Evolutionary conservation across 2,329 filamentous ascomycete genomes (phyloP), one percentile per base, ranked within the genome.

Genomic region (Decorospora gaudefroyi): DNA sequence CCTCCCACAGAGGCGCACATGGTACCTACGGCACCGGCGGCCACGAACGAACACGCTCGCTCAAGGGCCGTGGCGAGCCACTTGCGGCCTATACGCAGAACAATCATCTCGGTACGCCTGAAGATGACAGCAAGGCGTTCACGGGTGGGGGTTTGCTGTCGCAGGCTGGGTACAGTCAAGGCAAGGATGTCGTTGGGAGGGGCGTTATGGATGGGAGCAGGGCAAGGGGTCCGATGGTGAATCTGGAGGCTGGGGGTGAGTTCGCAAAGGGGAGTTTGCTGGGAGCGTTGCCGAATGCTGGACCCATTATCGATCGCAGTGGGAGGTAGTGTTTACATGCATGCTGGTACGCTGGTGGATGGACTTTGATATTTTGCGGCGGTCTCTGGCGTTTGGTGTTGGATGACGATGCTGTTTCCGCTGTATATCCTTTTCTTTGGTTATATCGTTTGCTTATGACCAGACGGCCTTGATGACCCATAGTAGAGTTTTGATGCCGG

Each of bases 191-290:
- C 5, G 62, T 65, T n/a, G 74, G 74, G 3, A 65, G 71, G 38
- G 75, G 74, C 2, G 73, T 76, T 11, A 72, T 74, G 62, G 73
- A 74, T 53, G 74, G 72, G 8, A 69, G 67, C 12, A 70, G 68
- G 39, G 74, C 74, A 12, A 68, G 59, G 36, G 73, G 73, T 2
- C 75, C 75, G 1, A 68, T 78, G 69, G 47, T 78, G 6, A 70
- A 77, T 50, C 52, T 75, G 13, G 64, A 64, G 15, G 72, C 71
- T 19, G 64, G 69, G 35, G 68, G 68, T 26, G 58, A 67, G 49
- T 79, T 78, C 53, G 73, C 69, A 7, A 61, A 71, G 22, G 76
- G 72, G 16, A 80, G 76, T 54, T 67, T 80, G 39, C 70, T 79
- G 10, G 74, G 76, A 34, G 67, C 69, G 42, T 68, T 73, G 12